Evolutionary conservation across 352 stramenopile genomes (phyloP).

Genomic region (Lagenidium sp.): DNA sequence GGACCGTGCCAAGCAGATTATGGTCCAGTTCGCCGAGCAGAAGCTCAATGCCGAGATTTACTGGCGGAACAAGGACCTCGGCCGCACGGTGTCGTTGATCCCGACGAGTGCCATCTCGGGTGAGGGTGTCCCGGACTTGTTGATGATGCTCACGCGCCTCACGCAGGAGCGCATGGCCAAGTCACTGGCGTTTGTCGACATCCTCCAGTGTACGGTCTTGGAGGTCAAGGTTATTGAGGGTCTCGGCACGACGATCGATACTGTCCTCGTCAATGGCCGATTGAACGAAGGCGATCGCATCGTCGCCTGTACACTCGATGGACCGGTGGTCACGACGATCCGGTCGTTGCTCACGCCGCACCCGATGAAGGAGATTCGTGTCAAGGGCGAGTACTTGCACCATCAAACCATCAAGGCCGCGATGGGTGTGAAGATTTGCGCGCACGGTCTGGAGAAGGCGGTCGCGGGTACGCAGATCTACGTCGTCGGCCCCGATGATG

Average conservation of each 20-base stretch:
- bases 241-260: slow-evolving; percentile 98
- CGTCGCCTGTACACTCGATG: slow-evolving; percentile 97
- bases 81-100: slow-evolving; percentile 95
- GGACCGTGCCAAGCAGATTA: slow-evolving; percentile 88
- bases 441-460: slow-evolving; percentile 95
- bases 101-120: slow-evolving; percentile 98
- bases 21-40: slow-evolving; percentile 95
- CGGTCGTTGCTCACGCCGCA: slow-evolving; percentile 97
- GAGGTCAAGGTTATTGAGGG: slow-evolving; percentile 99
- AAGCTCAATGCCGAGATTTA: slow-evolving; percentile 99
- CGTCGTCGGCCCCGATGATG: slow-evolving; percentile 94
- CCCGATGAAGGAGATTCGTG: slow-evolving; percentile 96
- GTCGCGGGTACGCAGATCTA: slow-evolving; percentile 97
- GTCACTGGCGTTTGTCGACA: slow-evolving; percentile 83
- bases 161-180: slow-evolving; percentile 93
- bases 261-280: slow-evolving; percentile 97
- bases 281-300: slow-evolving; percentile 95
- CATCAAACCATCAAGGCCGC: slow-evolving; percentile 97
- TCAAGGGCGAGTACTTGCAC: slow-evolving; percentile 92
- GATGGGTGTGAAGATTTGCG: slow-evolving; percentile 99
- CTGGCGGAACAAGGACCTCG: slow-evolving; percentile 98
- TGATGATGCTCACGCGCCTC: slow-evolving; percentile 96
- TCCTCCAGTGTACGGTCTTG: slow-evolving; percentile 96
- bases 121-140: slow-evolving; percentile 96
- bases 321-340: slow-evolving; percentile 96